These are phyloP conservation scores for Pholiota molesta DNA, from an alignment of 768 basidiomycete species.

Conservation along the genomic window DNA sequence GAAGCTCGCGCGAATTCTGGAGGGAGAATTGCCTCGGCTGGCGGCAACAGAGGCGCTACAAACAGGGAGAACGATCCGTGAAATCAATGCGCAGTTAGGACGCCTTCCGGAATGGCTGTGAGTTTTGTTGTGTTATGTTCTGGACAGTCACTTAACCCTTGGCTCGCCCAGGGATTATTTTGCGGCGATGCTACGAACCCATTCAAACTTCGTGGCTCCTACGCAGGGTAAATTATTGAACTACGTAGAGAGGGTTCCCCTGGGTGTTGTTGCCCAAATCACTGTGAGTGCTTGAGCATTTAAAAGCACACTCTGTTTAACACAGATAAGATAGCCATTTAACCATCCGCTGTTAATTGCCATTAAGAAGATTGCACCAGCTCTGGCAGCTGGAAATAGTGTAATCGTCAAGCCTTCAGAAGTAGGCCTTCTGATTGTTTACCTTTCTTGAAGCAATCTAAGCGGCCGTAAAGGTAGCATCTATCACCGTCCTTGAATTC, in stretches of 20 bases:
- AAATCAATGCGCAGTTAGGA: slow-evolving; percentile 80
- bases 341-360: slow-evolving; percentile 91
- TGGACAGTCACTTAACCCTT: neutral
- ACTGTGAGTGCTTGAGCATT: slow-evolving; percentile 52
- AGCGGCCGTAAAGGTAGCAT: slow-evolving; percentile 52
- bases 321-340: slow-evolving; percentile 59
- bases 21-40: slow-evolving; percentile 56
- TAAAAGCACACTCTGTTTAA: neutral
- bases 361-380: slow-evolving; percentile 86
- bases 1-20: slow-evolving; percentile 64
- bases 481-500: slow-evolving; percentile 80
- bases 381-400: slow-evolving; percentile 82
- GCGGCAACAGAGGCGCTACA: slow-evolving; percentile 73
- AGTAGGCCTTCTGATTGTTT: slow-evolving; percentile 32
- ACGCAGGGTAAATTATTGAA: slow-evolving; percentile 81
- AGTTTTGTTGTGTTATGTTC: slow-evolving; percentile 26
- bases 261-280: slow-evolving; percentile 90
- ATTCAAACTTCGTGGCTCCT: slow-evolving; percentile 70
- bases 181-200: slow-evolving; percentile 72
- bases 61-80: slow-evolving; percentile 80
- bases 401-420: slow-evolving; percentile 86
- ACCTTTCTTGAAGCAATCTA: neutral
- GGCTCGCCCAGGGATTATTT: slow-evolving; percentile 64
- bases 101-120: slow-evolving; percentile 89
- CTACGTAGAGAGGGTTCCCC: slow-evolving; percentile 76